A percentile compares a stretch with the other conserved stretches of the same genome.
Conservation (phyloP, 2,329 filamentous ascomycete species). For the Verticillium longisporum region DNA sequence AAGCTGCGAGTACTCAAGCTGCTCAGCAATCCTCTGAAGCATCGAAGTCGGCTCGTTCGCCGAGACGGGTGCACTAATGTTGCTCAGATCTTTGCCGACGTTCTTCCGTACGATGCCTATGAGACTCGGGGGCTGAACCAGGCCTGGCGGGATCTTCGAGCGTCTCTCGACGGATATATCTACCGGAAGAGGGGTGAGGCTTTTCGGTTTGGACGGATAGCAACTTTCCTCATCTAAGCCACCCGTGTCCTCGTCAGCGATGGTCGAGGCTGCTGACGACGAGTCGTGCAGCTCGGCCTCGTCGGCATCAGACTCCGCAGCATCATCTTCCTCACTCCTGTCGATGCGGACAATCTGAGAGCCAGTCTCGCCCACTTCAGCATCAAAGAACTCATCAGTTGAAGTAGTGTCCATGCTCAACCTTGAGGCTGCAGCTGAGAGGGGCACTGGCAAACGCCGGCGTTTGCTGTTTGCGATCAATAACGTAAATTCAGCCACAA, state of each 20-base stretch:
- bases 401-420: conserved; percentile 74
- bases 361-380: conserved; percentile 57
- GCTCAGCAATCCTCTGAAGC: conserved; percentile 82
- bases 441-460: conserved; percentile 54
- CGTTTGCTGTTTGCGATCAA: conserved; percentile 75
- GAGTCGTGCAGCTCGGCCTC: conserved; percentile 47
- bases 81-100: conserved; percentile 93
- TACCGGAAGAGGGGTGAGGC: conserved; percentile 70
- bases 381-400: conserved; percentile 93
- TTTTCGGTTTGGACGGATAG: conserved; percentile 72
- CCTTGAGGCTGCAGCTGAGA: conserved; percentile 34
- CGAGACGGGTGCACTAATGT: conserved; percentile 95
- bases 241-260: conserved; percentile 46
- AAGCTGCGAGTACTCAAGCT: conserved; percentile 82
- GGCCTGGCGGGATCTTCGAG: conserved; percentile 63
- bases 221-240: conserved; percentile 53
- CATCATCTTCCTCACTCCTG: conserved; percentile 59
- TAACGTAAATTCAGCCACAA: conserved; percentile 73
- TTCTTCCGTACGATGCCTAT: conserved; percentile 96
- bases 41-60: conserved; percentile 89
- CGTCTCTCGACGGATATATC: conserved; percentile 59
- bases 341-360: conserved; percentile 69
- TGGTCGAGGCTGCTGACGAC: conserved; percentile 48
- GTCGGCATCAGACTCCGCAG: conserved; percentile 46
- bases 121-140: conserved; percentile 76